Evolutionary conservation across 441 rosid species (phyloP).

Genomic region (Gossypium gossypioides): DNA sequence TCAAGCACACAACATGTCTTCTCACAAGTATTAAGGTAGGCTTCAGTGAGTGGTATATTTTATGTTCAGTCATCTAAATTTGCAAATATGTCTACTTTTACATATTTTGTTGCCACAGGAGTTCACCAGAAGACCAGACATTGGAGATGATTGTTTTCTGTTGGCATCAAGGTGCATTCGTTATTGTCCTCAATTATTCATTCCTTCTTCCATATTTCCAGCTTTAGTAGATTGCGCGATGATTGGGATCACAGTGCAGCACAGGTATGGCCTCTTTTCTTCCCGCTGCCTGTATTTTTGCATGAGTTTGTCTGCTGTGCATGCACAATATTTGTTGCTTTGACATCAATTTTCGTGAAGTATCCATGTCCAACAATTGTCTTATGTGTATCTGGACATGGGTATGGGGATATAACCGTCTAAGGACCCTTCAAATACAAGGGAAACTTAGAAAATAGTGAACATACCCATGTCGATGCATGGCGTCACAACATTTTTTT

Average conservation of each 20-base stretch:
- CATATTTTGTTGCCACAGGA: slow-evolving; percentile 48
- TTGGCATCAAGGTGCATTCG: slow-evolving; percentile 97
- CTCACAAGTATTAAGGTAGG: slow-evolving; percentile 77
- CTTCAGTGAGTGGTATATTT: slow-evolving; percentile 5
- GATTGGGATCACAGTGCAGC: slow-evolving; percentile 87
- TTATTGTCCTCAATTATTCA: slow-evolving; percentile 79
- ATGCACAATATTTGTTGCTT: neutral
- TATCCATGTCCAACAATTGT: neutral
- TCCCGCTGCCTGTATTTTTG: slow-evolving; percentile 5
- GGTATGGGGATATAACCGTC: neutral
- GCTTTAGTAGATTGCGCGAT: slow-evolving; percentile 67
- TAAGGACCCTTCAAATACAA: neutral
- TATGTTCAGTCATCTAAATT: slow-evolving; percentile 1
- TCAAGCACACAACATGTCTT: slow-evolving; percentile 70
- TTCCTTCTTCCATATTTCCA: slow-evolving; percentile 72
- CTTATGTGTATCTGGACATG: neutral
- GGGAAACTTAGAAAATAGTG: neutral
- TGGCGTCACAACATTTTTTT: neutral
- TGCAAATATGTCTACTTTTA: neutral
- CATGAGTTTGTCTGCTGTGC: neutral
- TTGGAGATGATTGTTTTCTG: slow-evolving; percentile 91
- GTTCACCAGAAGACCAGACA: slow-evolving; percentile 83
- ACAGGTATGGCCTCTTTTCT: slow-evolving; percentile 43
- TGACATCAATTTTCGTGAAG: neutral
- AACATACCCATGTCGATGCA: neutral